phyloP scores from a whole-genome alignment of 768 basidiomycete genomes.

The Thelephora aurantiotincta region DNA sequence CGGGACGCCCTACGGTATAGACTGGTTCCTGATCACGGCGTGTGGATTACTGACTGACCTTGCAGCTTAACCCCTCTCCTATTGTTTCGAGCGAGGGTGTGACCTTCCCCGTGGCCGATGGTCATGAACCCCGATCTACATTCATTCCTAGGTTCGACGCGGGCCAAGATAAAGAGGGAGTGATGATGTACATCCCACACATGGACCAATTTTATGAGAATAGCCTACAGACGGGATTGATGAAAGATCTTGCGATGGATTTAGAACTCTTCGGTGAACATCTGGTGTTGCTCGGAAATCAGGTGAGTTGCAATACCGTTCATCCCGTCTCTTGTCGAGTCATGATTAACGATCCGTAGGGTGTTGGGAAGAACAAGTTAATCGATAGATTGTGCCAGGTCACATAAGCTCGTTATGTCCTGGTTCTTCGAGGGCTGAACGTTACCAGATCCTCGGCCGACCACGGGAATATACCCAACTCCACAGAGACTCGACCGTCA shows the following conservation, averaged over 20 bases:
- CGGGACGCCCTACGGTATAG: constrained; percentile 25
- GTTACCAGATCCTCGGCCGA: constrained; percentile 35
- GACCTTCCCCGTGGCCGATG: constrained; percentile 31
- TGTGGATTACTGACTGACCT: neutral
- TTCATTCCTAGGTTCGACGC: constrained; percentile 35
- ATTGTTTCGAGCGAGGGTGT: constrained; percentile 23
- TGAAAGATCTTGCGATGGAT: constrained; percentile 53
- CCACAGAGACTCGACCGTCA: constrained; percentile 57
- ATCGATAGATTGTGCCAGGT: constrained; percentile 54
- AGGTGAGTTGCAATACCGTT: constrained; percentile 22
- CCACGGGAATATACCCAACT: constrained; percentile 60
- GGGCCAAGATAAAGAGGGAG: constrained; percentile 36
- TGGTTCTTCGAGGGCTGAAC: constrained; percentile 1
- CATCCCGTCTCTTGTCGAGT: neutral
- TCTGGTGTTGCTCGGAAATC: constrained; percentile 52
- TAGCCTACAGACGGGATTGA: constrained; percentile 48
- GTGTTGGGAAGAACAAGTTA: constrained; percentile 62
- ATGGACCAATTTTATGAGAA: constrained; percentile 66
- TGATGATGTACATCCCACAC: constrained; percentile 43
- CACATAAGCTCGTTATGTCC: neutral
- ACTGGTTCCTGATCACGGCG: neutral
- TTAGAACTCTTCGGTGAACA: constrained; percentile 48
- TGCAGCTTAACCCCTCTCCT: constrained; percentile 36
- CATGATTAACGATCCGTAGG: constrained; percentile 19
- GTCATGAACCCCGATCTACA: constrained; percentile 18